Base-by-base conservation (phyloP, 495 filamentous ascomycete genomes). In the Podospora pseudocomata region DNA sequence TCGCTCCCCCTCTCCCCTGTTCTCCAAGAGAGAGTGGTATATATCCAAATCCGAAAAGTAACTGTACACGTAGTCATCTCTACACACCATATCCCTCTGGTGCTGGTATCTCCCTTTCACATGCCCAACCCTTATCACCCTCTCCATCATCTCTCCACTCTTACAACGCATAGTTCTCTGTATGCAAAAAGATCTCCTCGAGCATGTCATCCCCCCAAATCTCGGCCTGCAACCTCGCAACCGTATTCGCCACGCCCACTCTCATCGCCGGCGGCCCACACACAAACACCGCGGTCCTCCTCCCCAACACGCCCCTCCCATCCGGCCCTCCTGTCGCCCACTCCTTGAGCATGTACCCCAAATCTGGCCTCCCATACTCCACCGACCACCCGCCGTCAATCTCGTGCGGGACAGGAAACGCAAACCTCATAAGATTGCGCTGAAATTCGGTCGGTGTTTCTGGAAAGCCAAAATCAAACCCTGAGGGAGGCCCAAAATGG, bases 111-210 rank as follows among this genome's bases (percentile, higher is more conserved):
- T 49, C 39, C 39, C 39, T 49, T 16, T 11, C 39, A 11, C 9
- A 11, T 13, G 6, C 39, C 39, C 39, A 49, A 2, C 39, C 39
- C 9, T 49, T 16, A 49, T 49, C 15, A 11, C 39, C 39, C 13
- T 13, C 13, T 5, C 0, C 39, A 0, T 49, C 3, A 5, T 13
- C 19, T 30, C 5, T 16, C 63, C 5, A 11, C 39, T 49, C 39
- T 76, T 49, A 96, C 63, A 94, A 81, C 54, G 92, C 91, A 80
- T 96, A 97, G 77, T 97, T 97, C 84, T 98, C 94, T 13, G 93
- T 90, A 83, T 97, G 94, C 78, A 98, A 77, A 76, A 93, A 97
- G 67, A 98, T 89, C 86, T 98, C 94, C 74, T 97, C 94, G 58
- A 88, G 86, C 63, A 85, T 84, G 19, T 88, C 85, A 71, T 91